Conservation (phyloP, 805 yeast species). For the Lipomyces sp. region DNA sequence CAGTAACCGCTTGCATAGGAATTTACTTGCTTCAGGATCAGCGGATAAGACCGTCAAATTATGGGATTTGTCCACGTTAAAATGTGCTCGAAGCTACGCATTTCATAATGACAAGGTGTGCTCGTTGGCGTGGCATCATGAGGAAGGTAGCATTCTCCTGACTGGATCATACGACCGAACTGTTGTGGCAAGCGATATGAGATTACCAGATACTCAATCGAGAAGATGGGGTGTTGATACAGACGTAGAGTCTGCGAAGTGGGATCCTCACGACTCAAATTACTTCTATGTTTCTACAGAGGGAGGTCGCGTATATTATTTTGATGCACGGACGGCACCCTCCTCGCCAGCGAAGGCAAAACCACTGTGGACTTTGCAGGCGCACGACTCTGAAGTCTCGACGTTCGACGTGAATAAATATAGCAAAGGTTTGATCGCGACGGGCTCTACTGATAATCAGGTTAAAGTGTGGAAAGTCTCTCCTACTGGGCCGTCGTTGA, state of each 20-base stretch:
- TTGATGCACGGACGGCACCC: slow-evolving; percentile 67
- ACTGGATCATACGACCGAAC: slow-evolving; percentile 92
- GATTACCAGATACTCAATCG: slow-evolving; percentile 64
- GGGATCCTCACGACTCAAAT: slow-evolving; percentile 58
- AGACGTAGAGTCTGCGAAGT: slow-evolving; percentile 81
- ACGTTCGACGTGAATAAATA: slow-evolving; percentile 70
- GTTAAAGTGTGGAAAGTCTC: slow-evolving; percentile 85
- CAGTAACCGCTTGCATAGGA: slow-evolving; percentile 79
- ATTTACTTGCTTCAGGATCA: slow-evolving; percentile 89
- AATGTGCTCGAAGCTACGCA: slow-evolving; percentile 75
- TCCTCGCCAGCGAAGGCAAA: slow-evolving; percentile 47
- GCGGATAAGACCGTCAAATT: slow-evolving; percentile 94
- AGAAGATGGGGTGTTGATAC: slow-evolving; percentile 71
- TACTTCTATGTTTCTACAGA: slow-evolving; percentile 88
- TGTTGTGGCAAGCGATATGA: slow-evolving; percentile 78
- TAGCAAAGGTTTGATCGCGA: slow-evolving; percentile 74
- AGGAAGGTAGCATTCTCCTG: slow-evolving; percentile 57
- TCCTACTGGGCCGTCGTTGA: slow-evolving; percentile 76
- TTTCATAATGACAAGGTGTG: slow-evolving; percentile 86
- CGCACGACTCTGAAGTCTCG: slow-evolving; percentile 94
- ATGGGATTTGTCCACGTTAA: slow-evolving; percentile 84
- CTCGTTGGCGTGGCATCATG: slow-evolving; percentile 81
- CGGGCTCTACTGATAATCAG: slow-evolving; percentile 86
- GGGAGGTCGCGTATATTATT: slow-evolving; percentile 84
- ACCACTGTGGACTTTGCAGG: slow-evolving; percentile 94